Conservation (phyloP, 352 stramenopile genomes). For the Globisporangium mamillatum region DNA sequence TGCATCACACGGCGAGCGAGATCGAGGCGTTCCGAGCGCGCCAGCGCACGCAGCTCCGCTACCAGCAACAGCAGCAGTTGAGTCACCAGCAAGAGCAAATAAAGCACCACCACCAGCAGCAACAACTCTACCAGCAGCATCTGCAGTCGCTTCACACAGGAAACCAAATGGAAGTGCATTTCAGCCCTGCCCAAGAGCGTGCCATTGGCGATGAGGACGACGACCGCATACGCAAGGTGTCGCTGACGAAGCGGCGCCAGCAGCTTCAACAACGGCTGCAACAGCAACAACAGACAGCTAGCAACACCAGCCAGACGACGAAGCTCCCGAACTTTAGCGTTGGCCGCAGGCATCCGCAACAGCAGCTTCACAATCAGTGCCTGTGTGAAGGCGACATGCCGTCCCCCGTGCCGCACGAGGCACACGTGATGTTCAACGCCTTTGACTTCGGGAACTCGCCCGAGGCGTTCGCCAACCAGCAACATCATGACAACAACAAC, state of each 20-base stretch:
- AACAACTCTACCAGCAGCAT: constrained; percentile 8
- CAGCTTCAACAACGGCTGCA: constrained; percentile 19
- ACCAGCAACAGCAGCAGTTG: constrained; percentile 12
- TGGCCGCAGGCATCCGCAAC: background rate
- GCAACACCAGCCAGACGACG: background rate
- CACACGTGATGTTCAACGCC: constrained; percentile 31
- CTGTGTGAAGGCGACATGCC: constrained; percentile 20
- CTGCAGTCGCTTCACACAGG: constrained; percentile 18
- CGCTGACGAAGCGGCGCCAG: constrained; percentile 27
- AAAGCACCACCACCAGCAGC: constrained; percentile 16
- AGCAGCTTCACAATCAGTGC: constrained; percentile 11
- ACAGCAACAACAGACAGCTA: background rate
- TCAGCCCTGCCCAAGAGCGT: background rate
- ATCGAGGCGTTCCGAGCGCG: constrained; percentile 43
- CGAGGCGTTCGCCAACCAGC: constrained; percentile 31
- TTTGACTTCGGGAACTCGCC: constrained; percentile 45
- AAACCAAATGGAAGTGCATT: constrained; percentile 1
- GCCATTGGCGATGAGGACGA: constrained; percentile 24
- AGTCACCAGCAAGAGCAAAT: constrained; percentile 11
- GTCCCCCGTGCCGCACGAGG: constrained; percentile 19
- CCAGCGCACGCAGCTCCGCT: constrained; percentile 32
- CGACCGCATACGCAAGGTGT: constrained; percentile 40
- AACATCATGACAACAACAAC: constrained; percentile 1
- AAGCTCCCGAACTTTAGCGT: constrained; percentile 12
- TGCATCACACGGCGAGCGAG: constrained; percentile 15